Evolutionary conservation across 140 eudicot genomes (phyloP), one percentile per base, ranked within the genome.

Genomic region (Cichorium intybus): DNA sequence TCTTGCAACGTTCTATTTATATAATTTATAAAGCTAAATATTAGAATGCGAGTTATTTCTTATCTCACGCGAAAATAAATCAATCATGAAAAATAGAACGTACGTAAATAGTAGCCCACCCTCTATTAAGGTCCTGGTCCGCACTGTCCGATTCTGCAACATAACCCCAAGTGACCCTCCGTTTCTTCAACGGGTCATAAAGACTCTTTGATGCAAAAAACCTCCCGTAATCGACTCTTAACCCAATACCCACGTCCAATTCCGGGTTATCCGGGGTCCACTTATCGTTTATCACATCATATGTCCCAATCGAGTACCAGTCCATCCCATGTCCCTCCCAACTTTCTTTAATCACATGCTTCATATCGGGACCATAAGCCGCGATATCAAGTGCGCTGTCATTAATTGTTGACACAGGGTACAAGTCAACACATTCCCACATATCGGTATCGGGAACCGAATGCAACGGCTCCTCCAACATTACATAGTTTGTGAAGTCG

Each of bases 381-480:
- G 86, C 75, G 5, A 79, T 64, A 71, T 83, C 85, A 70, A 83
- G 54, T 3, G 85, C 89, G 7, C 72, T 76, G 53, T 69, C 62
- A 10, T 60, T 80, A 0, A 52, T 52, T 7, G 70, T 59, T 4
- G 89, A 79, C 24, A 83, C 70, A 0, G 89, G 89, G 66, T 76
- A 83, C 49, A 83, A 74, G 70, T 83, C 89, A 7, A 73, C 85
- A 27, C 89, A 83, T 69, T 83, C 89, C 89, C 89, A 83, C 89
- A 83, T 83, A 49, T 83, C 86, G 7, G 85, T 83, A 37, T 74
- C 72, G 20, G 73, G 78, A 28, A 83, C 89, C 23, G 79, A 63
- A 35, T 83, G 89, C 72, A 83, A 53, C 4, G 75, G 55, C 50
- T 74, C 78, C 1, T 80, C 74, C 62, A 63, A 50, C 51, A 76